Evolutionary conservation across 73 alveolate species (phyloP).

Genomic region (Uronychia setigera): DNA sequence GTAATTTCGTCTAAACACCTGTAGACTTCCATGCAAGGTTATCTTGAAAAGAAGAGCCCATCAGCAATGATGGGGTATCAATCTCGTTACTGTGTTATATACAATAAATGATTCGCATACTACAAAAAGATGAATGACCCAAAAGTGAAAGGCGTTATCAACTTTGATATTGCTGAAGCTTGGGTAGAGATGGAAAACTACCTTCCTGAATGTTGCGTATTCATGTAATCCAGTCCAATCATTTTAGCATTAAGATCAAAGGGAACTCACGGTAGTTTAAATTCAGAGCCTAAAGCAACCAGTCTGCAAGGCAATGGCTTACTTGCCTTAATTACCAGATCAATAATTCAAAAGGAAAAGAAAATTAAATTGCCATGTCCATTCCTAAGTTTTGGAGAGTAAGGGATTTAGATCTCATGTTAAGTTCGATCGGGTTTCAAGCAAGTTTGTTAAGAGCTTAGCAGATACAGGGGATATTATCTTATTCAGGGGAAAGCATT

Average conservation of each 20-base stretch:
- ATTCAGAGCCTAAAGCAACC: neutral
- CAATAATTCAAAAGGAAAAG: neutral
- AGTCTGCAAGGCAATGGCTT: neutral
- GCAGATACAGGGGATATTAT: slow-evolving; percentile 93
- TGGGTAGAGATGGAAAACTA: neutral
- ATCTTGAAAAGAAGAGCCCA: slow-evolving; percentile 7
- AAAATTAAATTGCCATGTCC: neutral
- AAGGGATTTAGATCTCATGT: neutral
- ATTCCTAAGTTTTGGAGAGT: neutral
- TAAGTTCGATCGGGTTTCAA: neutral
- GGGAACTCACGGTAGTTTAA: neutral
- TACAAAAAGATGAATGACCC: neutral
- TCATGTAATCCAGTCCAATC: neutral
- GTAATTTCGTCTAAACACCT: neutral
- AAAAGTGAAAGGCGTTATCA: neutral
- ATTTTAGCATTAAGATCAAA: neutral
- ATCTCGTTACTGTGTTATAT: neutral
- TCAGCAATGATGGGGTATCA: slow-evolving; percentile 15
- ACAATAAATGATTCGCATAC: neutral
- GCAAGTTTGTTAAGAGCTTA: slow-evolving; percentile 37
- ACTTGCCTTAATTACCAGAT: neutral
- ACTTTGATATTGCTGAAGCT: neutral
- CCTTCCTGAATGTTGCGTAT: neutral
- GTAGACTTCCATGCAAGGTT: slow-evolving; percentile 6
- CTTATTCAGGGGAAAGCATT: slow-evolving; percentile 71